Percentiles rank a stretch among this genome's conserved stretches.
These are phyloP conservation scores for Larix sibirica DNA, from an alignment of 83 land plant species.

Conservation along the genomic window DNA sequence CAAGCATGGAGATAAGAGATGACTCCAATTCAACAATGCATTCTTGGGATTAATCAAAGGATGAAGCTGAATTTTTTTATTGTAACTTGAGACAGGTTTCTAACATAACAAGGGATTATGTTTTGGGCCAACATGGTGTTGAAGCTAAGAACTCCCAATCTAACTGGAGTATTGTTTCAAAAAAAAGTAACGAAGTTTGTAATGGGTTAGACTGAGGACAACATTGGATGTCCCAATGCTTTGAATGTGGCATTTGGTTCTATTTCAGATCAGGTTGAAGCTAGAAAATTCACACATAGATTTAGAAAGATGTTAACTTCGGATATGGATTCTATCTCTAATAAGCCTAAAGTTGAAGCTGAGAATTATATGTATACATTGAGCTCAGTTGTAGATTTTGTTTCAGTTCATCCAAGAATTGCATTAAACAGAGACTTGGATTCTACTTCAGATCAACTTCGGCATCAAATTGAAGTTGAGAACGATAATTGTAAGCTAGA, in stretches of 20 bases:
- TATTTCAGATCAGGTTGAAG: neutral
- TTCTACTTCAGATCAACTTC: neutral
- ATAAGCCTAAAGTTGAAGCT: conserved; percentile 6
- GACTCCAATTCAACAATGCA: neutral
- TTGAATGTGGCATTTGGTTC: neutral
- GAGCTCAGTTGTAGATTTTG: conserved; percentile 1
- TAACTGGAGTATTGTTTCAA: neutral
- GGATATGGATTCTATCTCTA: neutral
- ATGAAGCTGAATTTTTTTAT: neutral
- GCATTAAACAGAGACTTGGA: neutral
- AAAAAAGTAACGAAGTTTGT: neutral
- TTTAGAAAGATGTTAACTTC: neutral
- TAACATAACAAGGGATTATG: neutral
- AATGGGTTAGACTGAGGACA: neutral
- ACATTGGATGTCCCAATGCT: neutral
- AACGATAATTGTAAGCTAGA: neutral
- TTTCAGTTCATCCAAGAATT: neutral
- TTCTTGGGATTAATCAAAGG: neutral
- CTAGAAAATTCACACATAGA: neutral
- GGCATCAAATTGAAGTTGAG: neutral
- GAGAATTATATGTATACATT: neutral
- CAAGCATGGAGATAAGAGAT: neutral
- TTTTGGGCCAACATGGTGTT: neutral
- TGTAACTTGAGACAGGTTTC: neutral
- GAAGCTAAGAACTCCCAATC: neutral